Conservation (phyloP, 352 stramenopile genomes). For the Globisporangium lucens region DNA sequence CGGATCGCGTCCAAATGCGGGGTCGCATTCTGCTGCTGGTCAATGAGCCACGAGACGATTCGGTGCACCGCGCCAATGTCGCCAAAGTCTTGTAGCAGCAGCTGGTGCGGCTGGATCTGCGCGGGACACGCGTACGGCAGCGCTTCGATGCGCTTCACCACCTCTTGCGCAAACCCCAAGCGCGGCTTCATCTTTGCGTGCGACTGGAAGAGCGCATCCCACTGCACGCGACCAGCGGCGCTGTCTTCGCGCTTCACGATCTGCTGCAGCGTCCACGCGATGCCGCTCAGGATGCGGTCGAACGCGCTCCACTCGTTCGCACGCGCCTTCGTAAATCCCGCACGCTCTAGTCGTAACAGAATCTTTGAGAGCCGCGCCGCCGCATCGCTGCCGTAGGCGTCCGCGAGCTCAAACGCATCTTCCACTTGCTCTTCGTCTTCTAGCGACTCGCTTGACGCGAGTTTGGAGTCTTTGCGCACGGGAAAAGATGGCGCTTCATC, state of each 20-base stretch:
- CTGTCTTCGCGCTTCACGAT: conserved; percentile 50
- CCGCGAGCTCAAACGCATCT: conserved; percentile 32
- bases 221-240: conserved; percentile 44
- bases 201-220: conserved; percentile 60
- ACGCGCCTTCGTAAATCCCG: conserved; percentile 46
- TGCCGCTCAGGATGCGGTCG: conserved; percentile 55
- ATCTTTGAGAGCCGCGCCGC: conserved; percentile 29
- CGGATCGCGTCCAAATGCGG: conserved; percentile 42
- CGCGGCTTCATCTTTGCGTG: conserved; percentile 65
- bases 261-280: conserved; percentile 61
- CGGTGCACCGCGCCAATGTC: conserved; percentile 57
- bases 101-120: conserved; percentile 61
- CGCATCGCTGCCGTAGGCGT: conserved; percentile 34
- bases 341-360: conserved; percentile 28
- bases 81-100: conserved; percentile 76
- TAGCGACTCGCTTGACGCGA: background rate
- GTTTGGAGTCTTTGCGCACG: background rate
- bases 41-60: conserved; percentile 54
- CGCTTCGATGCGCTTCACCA: conserved; percentile 37
- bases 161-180: conserved; percentile 67
- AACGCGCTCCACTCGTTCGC: conserved; percentile 47
- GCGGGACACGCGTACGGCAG: conserved; percentile 30
- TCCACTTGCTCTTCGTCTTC: background rate
- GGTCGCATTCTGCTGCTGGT: conserved; percentile 24
- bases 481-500: background rate